A percentile compares a stretch with the other conserved stretches of the same genome.
Evolutionary conservation across 2,329 filamentous ascomycete genomes (phyloP).

Genomic region (Trichoderma sp.): DNA sequence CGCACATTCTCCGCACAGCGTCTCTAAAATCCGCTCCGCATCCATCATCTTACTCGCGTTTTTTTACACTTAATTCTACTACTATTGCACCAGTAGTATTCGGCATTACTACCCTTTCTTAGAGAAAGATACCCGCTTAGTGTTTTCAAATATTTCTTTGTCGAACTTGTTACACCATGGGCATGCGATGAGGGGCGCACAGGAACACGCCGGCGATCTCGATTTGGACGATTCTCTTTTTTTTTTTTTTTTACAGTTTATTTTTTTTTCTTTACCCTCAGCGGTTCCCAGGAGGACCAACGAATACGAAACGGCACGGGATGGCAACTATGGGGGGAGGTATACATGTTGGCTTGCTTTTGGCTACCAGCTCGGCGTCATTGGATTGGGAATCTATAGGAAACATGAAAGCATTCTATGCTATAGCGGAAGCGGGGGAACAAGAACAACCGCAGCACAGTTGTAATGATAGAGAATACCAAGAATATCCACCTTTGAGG

Average conservation of each 20-base stretch:
- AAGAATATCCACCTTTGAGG: constrained; percentile 1
- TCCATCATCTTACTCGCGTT: neutral
- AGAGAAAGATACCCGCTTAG: constrained; percentile 1
- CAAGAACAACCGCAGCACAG: neutral
- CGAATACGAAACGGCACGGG: neutral
- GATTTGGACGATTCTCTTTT: neutral
- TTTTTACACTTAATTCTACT: neutral
- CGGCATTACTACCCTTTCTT: neutral
- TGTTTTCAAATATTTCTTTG: neutral
- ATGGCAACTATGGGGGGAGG: neutral
- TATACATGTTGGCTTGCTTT: constrained; percentile 1
- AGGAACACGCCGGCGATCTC: constrained; percentile 9
- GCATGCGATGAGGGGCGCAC: neutral
- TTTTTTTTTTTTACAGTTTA: neutral
- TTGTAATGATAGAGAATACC: constrained; percentile 17
- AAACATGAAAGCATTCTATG: constrained; percentile 14
- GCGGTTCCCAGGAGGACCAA: constrained; percentile 10
- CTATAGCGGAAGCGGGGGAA: neutral
- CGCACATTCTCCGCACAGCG: neutral
- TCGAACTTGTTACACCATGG: neutral
- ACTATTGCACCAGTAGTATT: constrained; percentile 2
- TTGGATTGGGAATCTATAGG: constrained; percentile 3
- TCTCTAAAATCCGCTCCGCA: neutral
- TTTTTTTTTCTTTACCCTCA: neutral
- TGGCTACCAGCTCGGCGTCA: constrained; percentile 15